Conservation (phyloP, 1,139 yeast genomes). For the Saccharomyces hybrid region DNA sequence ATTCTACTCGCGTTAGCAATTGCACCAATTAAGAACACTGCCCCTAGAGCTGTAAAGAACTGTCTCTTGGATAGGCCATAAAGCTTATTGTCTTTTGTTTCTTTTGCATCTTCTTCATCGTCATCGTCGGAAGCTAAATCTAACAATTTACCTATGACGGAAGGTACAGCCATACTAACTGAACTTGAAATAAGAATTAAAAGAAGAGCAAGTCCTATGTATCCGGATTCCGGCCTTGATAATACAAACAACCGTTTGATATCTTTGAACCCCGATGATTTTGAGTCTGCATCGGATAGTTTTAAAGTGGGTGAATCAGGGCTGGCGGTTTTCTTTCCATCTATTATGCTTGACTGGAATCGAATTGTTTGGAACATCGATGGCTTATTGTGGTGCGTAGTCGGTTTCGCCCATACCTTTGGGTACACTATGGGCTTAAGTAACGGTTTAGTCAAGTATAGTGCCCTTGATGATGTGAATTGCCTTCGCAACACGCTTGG, state of each 20-base stretch:
- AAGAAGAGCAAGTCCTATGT: slow-evolving; percentile 50
- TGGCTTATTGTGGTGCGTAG: neutral
- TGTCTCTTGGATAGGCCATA: slow-evolving; percentile 45
- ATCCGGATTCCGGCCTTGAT: slow-evolving; percentile 44
- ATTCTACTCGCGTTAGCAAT: slow-evolving; percentile 74
- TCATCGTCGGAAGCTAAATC: slow-evolving; percentile 40
- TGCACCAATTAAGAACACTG: slow-evolving; percentile 64
- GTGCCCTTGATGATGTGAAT: slow-evolving; percentile 4
- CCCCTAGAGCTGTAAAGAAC: slow-evolving; percentile 44
- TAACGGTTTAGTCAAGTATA: slow-evolving; percentile 3
- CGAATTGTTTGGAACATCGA: neutral
- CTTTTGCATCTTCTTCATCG: slow-evolving; percentile 12
- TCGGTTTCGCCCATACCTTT: neutral
- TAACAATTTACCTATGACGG: slow-evolving; percentile 70
- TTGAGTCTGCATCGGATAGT: neutral
- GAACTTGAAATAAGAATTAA: slow-evolving; percentile 54
- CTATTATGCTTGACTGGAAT: neutral
- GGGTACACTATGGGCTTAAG: slow-evolving; percentile 2
- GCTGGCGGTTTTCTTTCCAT: slow-evolving; percentile 2
- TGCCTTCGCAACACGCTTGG: neutral
- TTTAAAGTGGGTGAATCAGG: neutral
- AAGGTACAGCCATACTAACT: slow-evolving; percentile 69
- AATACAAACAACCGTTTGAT: slow-evolving; percentile 44
- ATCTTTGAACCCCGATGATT: slow-evolving; percentile 29
- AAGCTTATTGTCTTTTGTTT: slow-evolving; percentile 27